phyloP scores from a whole-genome alignment of 2,329 filamentous ascomycete genomes.

The Colletotrichum liaoningense region DNA sequence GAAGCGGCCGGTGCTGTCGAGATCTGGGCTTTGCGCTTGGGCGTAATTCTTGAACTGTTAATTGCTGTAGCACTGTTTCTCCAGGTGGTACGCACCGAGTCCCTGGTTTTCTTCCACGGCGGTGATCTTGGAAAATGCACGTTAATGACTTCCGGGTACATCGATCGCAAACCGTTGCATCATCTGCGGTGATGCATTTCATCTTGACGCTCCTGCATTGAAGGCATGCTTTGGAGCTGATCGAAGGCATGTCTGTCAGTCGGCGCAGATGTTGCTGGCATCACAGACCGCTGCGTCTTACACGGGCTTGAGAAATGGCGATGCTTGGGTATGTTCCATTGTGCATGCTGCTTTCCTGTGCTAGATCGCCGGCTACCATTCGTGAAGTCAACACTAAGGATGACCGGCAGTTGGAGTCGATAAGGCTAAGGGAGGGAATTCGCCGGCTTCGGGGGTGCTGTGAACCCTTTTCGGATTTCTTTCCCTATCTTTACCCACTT shows the following conservation, averaged over 20 bases:
- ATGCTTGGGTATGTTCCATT: background rate
- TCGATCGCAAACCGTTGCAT: conserved; percentile 46
- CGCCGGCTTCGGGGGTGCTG: background rate
- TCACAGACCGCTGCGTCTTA: background rate
- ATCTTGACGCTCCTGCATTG: conserved; percentile 52
- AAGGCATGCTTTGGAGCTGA: conserved; percentile 46
- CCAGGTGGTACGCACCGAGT: conserved; percentile 41
- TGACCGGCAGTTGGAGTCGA: background rate
- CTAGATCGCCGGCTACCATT: background rate
- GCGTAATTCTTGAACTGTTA: background rate
- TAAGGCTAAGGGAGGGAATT: background rate
- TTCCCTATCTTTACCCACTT: conserved; percentile 5
- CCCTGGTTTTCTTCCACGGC: conserved; percentile 51
- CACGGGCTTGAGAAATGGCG: background rate
- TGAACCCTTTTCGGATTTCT: background rate
- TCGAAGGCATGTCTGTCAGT: background rate
- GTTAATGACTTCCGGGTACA: conserved; percentile 50
- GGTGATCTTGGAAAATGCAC: conserved; percentile 52
- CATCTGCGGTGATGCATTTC: conserved; percentile 45
- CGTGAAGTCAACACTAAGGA: background rate
- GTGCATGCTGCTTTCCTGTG: background rate
- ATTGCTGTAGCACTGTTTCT: background rate
- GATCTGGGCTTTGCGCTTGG: background rate
- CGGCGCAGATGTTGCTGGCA: background rate
- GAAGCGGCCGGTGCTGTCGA: background rate